Percentiles rank a stretch among this genome's conserved stretches.
Conservation (phyloP, 2,329 filamentous ascomycete genomes). For the Ustulina deusta region DNA sequence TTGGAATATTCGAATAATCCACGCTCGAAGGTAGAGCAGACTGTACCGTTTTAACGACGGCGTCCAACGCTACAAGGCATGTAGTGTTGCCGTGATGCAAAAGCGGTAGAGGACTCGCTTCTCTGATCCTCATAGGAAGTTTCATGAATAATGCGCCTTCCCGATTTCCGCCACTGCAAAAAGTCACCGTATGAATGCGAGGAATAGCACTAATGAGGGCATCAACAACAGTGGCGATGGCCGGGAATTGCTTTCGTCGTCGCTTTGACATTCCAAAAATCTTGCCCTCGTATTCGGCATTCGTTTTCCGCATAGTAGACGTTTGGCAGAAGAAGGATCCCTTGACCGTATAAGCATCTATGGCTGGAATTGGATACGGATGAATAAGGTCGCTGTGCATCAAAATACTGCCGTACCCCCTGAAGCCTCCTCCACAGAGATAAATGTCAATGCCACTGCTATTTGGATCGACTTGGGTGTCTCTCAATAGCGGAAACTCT, state of each 20-base stretch:
- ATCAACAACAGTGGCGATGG: slow-evolving; percentile 83
- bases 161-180: slow-evolving; percentile 88
- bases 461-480: slow-evolving; percentile 51
- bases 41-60: slow-evolving; percentile 54
- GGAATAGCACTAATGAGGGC: slow-evolving; percentile 78
- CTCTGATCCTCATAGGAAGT: slow-evolving; percentile 69
- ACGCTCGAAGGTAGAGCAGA: slow-evolving; percentile 58
- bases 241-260: slow-evolving; percentile 83
- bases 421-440: slow-evolving; percentile 89
- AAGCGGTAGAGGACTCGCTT: slow-evolving; percentile 71
- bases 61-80: slow-evolving; percentile 49
- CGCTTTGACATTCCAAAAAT: slow-evolving; percentile 85
- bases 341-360: slow-evolving; percentile 80
- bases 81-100: slow-evolving; percentile 43
- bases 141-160: slow-evolving; percentile 84
- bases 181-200: slow-evolving; percentile 78
- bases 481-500: slow-evolving; percentile 64
- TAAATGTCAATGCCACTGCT: slow-evolving; percentile 75
- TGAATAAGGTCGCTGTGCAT: slow-evolving; percentile 80
- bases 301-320: slow-evolving; percentile 63
- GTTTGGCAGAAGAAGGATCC: slow-evolving; percentile 70
- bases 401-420: slow-evolving; percentile 90
- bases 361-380: slow-evolving; percentile 85
- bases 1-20: slow-evolving; percentile 54
- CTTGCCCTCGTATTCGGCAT: slow-evolving; percentile 63